Evolutionary conservation across 2,329 filamentous ascomycete genomes (phyloP).

Genomic region (Penicillium hesseltinei): DNA sequence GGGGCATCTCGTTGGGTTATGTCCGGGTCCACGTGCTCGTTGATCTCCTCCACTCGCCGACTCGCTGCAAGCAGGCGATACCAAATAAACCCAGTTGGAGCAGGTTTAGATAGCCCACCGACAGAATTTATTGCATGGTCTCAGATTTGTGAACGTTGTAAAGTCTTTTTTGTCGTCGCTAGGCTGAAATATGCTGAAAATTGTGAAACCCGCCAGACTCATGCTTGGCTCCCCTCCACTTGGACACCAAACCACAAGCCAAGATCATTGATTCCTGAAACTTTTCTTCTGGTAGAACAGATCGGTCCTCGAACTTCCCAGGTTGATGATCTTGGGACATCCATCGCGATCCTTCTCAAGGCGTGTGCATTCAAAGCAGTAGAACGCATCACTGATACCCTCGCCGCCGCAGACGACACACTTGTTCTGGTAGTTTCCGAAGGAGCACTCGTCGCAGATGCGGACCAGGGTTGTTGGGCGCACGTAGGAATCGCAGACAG

Average conservation of each 20-base stretch:
- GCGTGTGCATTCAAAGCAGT: conserved; percentile 97
- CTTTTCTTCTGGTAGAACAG: conserved; percentile 74
- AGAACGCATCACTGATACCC: conserved; percentile 97
- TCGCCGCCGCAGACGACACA: conserved; percentile 98
- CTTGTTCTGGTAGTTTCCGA: conserved; percentile 99
- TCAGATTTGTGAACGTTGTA: not conserved
- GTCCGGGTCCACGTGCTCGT: not conserved
- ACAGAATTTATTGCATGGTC: not conserved
- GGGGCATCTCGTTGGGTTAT: not conserved
- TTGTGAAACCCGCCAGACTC: conserved; percentile 9
- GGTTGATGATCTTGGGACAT: conserved; percentile 98
- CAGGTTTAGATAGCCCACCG: conserved; percentile 4
- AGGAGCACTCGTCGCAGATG: conserved; percentile 99
- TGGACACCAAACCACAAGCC: conserved; percentile 11
- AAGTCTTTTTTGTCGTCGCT: conserved; percentile 2
- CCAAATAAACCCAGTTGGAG: not conserved
- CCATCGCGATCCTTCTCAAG: conserved; percentile 96
- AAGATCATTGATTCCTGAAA: conserved; percentile 45
- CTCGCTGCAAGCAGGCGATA: not conserved
- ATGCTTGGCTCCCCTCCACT: conserved; percentile 8
- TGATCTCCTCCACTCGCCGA: not conserved
- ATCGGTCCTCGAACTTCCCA: conserved; percentile 94
- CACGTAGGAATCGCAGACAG: conserved; percentile 98
- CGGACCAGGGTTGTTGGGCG: conserved; percentile 94
- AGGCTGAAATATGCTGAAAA: conserved; percentile 3